phyloP scores from a whole-genome alignment of 2,329 filamentous ascomycete genomes.

The Aureobasidium sp. region DNA sequence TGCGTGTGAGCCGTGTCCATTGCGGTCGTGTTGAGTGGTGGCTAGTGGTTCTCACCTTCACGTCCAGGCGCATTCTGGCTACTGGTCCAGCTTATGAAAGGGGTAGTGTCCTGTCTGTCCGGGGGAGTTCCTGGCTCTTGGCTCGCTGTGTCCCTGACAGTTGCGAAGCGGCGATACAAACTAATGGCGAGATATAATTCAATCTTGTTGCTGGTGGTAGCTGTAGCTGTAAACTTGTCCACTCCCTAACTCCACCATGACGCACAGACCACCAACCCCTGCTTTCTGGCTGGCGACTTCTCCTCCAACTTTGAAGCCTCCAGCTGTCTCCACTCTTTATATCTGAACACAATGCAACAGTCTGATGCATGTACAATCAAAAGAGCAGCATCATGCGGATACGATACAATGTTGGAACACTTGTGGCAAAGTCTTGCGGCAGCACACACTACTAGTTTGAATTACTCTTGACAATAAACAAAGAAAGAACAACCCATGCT shows the following conservation, averaged over 20 bases:
- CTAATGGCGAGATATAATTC: background rate
- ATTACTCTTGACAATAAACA: background rate
- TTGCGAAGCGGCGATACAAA: background rate
- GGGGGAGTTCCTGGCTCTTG: background rate
- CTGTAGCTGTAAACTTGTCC: constrained; percentile 16
- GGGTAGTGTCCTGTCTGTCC: constrained; percentile 18
- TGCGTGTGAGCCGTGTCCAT: constrained; percentile 14
- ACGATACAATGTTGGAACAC: background rate
- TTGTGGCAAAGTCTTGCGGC: background rate
- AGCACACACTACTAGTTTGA: background rate
- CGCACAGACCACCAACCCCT: constrained; percentile 5
- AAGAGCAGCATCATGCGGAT: background rate
- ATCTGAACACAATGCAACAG: background rate
- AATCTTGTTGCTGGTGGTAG: constrained; percentile 2
- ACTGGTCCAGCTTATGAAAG: constrained; percentile 25
- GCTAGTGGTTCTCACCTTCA: constrained; percentile 42
- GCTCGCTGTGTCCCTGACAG: background rate
- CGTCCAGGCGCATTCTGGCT: constrained; percentile 50
- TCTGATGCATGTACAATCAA: no score
- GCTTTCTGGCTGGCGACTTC: constrained; percentile 1
- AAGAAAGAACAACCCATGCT: background rate
- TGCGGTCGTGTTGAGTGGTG: background rate
- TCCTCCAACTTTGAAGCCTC: background rate
- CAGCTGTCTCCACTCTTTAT: background rate
- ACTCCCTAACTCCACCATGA: constrained; percentile 9